These are phyloP conservation scores for Boletellus ananas DNA, from an alignment of 768 basidiomycete genomes.

Conservation along the genomic window DNA sequence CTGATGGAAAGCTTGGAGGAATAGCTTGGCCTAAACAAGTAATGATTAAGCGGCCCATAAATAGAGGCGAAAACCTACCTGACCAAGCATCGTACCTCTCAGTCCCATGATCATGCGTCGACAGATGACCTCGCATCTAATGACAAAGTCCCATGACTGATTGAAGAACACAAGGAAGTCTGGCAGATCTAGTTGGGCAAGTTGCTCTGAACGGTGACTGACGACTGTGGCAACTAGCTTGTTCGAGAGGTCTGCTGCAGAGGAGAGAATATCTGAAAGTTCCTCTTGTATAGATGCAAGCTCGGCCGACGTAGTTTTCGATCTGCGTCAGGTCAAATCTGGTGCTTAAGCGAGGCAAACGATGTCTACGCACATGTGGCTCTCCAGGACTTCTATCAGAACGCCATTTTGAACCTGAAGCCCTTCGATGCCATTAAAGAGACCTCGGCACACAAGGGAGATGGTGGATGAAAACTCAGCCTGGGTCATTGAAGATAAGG, in stretches of 20 bases:
- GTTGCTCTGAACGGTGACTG: constrained; percentile 70
- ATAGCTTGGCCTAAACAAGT: constrained; percentile 68
- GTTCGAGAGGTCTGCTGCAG: constrained; percentile 83
- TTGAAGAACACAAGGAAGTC: constrained; percentile 83
- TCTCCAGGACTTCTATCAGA: constrained; percentile 56
- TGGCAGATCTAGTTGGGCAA: constrained; percentile 63
- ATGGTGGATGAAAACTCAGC: constrained; percentile 62
- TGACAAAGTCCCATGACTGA: constrained; percentile 85
- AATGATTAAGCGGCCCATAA: neutral
- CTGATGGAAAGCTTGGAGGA: constrained; percentile 85
- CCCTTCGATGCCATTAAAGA: constrained; percentile 65
- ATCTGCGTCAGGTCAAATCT: constrained; percentile 27
- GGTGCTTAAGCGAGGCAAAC: neutral
- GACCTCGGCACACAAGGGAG: constrained; percentile 53
- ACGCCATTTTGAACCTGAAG: constrained; percentile 57
- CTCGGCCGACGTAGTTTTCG: constrained; percentile 37
- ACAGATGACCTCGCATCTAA: constrained; percentile 81
- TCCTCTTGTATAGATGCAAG: constrained; percentile 56
- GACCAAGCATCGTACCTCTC: constrained; percentile 78
- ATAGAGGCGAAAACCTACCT: constrained; percentile 45
- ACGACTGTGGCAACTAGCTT: constrained; percentile 78
- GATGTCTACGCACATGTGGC: constrained; percentile 35
- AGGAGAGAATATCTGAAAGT: constrained; percentile 69
- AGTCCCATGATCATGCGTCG: constrained; percentile 91
- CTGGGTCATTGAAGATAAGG: constrained; percentile 66